Base-by-base conservation (phyloP, 2,329 filamentous ascomycete genomes). In the Dothideomycetes sp. region DNA sequence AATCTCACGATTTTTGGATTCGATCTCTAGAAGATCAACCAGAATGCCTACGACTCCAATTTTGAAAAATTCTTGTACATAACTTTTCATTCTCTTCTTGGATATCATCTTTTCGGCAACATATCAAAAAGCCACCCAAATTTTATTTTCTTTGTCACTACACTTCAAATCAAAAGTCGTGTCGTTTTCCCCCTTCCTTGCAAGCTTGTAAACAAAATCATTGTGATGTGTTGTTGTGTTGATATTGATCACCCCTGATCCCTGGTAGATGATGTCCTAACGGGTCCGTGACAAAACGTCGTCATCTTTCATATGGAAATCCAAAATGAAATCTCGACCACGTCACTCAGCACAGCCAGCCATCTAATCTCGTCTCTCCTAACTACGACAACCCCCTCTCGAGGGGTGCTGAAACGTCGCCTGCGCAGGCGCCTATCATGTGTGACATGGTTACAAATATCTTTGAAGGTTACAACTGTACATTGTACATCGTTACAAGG, bases 91-190 rank as follows among this genome's bases (percentile, higher is more conserved):
- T 41, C 30, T 12, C 29, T 33, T 41, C 37, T 39, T 41, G 15
- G 37, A 41, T 41, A 41, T 41, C 37, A 41, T 24, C 28, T 30
- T 41, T 40, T 12, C 18, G n/a, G n/a, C n/a, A n/a, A n/a, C n/a
- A n/a, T n/a, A n/a, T n/a, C n/a, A n/a, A 41, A 20, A 24, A 7
- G 7, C 7, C 22, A 24, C 7, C 12, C 22, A 24, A 24, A 7
- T 24, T 11, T 7, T 7, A 24, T 7, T 11, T 24, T 11, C 12
- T 7, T 24, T 7, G 7, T 24, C 22, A 11, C 12, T 11, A 7
- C 22, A 24, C 12, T 24, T 24, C 7, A 24, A 24, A 7, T 24
- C 22, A 11, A 7, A 11, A 24, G 12, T n/a, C n/a, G 12, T 24
- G 7, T 24, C 22, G 22, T 11, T 24, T 24, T 24, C 7, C 22